phyloP scores from a whole-genome alignment of 768 basidiomycete genomes.

The Cantharellus anzutake region DNA sequence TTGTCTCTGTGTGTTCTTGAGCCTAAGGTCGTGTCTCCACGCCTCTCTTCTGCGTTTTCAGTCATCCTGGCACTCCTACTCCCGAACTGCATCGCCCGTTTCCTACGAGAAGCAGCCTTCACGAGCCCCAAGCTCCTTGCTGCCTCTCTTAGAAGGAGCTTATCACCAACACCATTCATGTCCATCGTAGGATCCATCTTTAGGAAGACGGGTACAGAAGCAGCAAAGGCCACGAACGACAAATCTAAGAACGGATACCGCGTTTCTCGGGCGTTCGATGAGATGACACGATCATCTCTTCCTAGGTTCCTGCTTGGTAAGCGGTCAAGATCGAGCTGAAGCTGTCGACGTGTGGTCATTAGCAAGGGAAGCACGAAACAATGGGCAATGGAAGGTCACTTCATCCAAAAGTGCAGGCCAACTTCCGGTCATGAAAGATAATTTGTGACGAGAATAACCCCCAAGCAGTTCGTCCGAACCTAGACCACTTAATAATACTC shows the following conservation, averaged over 20 bases:
- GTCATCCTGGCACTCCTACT: slow-evolving; percentile 75
- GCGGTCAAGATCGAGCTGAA: slow-evolving; percentile 76
- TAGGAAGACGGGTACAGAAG: slow-evolving; percentile 54
- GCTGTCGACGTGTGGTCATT: slow-evolving; percentile 24
- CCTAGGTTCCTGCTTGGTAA: slow-evolving; percentile 82
- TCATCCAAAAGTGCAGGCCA: slow-evolving; percentile 70
- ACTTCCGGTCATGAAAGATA: slow-evolving; percentile 42
- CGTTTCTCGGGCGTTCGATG: slow-evolving; percentile 80
- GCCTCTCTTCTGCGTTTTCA: slow-evolving; percentile 19
- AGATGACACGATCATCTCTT: slow-evolving; percentile 85
- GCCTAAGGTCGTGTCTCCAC: not conserved
- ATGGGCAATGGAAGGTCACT: slow-evolving; percentile 24
- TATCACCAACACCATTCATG: slow-evolving; percentile 65
- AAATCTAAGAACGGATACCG: slow-evolving; percentile 83
- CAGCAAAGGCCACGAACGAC: slow-evolving; percentile 55
- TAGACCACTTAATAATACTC: slow-evolving; percentile 74
- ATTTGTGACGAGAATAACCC: slow-evolving; percentile 79
- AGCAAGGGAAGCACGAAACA: not conserved
- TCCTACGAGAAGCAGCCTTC: slow-evolving; percentile 58
- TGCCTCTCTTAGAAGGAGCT: slow-evolving; percentile 59
- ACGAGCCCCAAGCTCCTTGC: slow-evolving; percentile 54
- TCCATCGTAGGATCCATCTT: slow-evolving; percentile 65
- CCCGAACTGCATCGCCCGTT: slow-evolving; percentile 96
- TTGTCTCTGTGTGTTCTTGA: too few relatives aligned
- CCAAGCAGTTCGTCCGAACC: slow-evolving; percentile 93